Conservation (phyloP, 495 filamentous ascomycete species). For the Neurospora sp. region DNA sequence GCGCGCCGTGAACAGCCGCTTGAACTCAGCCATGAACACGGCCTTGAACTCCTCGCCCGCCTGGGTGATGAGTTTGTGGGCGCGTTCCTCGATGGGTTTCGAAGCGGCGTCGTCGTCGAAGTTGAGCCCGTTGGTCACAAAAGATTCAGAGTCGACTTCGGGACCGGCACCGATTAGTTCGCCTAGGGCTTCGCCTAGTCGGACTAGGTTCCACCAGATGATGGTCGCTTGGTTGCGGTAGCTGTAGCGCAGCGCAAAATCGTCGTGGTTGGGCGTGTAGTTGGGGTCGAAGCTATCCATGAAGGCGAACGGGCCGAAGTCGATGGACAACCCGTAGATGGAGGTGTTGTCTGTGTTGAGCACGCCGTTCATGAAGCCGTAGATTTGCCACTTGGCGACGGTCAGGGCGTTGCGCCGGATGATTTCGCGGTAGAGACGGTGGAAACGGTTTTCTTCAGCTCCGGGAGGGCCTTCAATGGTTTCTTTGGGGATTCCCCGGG, state of each 20-base stretch:
- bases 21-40: constrained; percentile 81
- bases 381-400: constrained; percentile 91
- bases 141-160: constrained; percentile 55
- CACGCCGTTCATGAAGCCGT: constrained; percentile 97
- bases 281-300: constrained; percentile 89
- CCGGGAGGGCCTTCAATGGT: constrained; percentile 53
- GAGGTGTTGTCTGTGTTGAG: constrained; percentile 94
- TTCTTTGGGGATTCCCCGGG: constrained; percentile 44
- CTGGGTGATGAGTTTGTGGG: constrained; percentile 68
- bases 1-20: constrained; percentile 63
- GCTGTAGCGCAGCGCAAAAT: constrained; percentile 72
- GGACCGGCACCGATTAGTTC: constrained; percentile 73
- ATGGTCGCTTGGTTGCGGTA: constrained; percentile 93
- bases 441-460: constrained; percentile 72
- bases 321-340: constrained; percentile 75
- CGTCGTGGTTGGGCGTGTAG: constrained; percentile 97
- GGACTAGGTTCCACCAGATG: constrained; percentile 97
- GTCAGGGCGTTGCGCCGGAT: constrained; percentile 76
- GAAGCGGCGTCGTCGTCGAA: constrained; percentile 44
- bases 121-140: constrained; percentile 59
- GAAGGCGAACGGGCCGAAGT: constrained; percentile 95
- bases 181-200: constrained; percentile 81
- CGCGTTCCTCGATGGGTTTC: constrained; percentile 60
- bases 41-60: constrained; percentile 77
- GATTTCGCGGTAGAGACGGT: constrained; percentile 80